These are phyloP conservation scores for Ophiognomonia clavigignenti-juglandacearum DNA, from an alignment of 2,329 filamentous ascomycete species.

Conservation along the genomic window DNA sequence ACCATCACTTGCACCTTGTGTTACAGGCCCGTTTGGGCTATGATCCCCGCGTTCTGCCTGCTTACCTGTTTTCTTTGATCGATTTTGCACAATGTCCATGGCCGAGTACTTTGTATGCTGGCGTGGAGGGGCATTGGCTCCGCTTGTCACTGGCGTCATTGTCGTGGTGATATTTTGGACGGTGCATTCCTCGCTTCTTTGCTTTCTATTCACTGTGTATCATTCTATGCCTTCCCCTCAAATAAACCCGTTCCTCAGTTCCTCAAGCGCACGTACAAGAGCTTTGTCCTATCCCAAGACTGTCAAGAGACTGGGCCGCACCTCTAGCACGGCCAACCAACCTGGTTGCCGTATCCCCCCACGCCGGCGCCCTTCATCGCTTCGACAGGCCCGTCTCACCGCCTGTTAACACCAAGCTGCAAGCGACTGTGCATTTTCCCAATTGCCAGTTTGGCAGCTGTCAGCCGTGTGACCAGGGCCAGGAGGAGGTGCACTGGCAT, in stretches of 20 bases:
- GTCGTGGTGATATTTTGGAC: neutral
- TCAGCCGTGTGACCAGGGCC: neutral
- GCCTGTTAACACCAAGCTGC: neutral
- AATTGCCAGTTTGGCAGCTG: neutral
- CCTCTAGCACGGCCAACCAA: neutral
- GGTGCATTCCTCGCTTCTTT: neutral
- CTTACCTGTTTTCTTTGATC: no score
- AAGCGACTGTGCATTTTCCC: neutral
- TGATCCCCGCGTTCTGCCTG: no score
- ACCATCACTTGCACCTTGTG: no score
- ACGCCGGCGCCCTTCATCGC: neutral
- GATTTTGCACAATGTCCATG: no score
- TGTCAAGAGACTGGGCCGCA: neutral
- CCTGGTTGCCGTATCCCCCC: neutral
- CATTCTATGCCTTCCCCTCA: neutral
- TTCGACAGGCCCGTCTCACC: neutral
- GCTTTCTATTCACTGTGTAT: neutral
- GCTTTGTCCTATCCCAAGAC: neutral
- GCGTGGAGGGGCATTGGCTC: no score
- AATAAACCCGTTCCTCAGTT: neutral
- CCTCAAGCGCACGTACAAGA: neutral
- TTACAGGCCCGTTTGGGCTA: no score
- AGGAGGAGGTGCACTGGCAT: neutral
- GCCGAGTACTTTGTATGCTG: no score
- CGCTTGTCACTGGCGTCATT: neutral